Percentiles rank a stretch among this genome's conserved stretches.
These are phyloP conservation scores for Nannochloris sp. DNA, from an alignment of 139 green algal species.

Conservation along the genomic window DNA sequence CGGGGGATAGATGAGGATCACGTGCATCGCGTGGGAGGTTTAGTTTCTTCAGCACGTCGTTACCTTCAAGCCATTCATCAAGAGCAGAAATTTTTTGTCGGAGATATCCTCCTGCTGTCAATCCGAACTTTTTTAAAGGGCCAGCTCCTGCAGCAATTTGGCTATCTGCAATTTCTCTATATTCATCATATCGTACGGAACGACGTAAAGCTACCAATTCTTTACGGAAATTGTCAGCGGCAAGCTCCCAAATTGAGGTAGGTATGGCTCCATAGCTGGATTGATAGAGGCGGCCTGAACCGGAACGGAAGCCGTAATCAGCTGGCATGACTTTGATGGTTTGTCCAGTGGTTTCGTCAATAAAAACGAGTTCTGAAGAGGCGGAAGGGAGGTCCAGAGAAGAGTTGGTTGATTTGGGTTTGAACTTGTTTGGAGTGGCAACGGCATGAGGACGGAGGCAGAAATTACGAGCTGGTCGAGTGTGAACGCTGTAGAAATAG, in stretches of 20 bases:
- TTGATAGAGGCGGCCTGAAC: slow-evolving; percentile 70
- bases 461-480: too few relatives aligned
- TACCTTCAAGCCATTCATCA: slow-evolving; percentile 40
- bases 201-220: slow-evolving; percentile 55
- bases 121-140: not conserved
- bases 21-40: slow-evolving; percentile 1
- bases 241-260: slow-evolving; percentile 48
- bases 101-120: not conserved
- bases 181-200: slow-evolving; percentile 61
- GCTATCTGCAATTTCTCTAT: slow-evolving; percentile 28
- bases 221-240: slow-evolving; percentile 60
- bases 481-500: too few relatives aligned
- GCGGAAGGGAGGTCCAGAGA: too few relatives aligned
- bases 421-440: not conserved
- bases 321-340: slow-evolving; percentile 52
- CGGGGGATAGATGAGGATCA: not conserved
- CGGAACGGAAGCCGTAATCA: slow-evolving; percentile 82
- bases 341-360: slow-evolving; percentile 20
- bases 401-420: not conserved
- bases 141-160: not conserved
- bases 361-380: not conserved
- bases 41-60: slow-evolving; percentile 35
- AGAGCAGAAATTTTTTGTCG: not conserved
- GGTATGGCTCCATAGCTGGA: slow-evolving; percentile 74
- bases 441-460: not conserved